Evolutionary conservation across 129 eudicot genomes (phyloP), one percentile per base, ranked within the genome.

Genomic region (Rutidosis leptorrhynchoides): DNA sequence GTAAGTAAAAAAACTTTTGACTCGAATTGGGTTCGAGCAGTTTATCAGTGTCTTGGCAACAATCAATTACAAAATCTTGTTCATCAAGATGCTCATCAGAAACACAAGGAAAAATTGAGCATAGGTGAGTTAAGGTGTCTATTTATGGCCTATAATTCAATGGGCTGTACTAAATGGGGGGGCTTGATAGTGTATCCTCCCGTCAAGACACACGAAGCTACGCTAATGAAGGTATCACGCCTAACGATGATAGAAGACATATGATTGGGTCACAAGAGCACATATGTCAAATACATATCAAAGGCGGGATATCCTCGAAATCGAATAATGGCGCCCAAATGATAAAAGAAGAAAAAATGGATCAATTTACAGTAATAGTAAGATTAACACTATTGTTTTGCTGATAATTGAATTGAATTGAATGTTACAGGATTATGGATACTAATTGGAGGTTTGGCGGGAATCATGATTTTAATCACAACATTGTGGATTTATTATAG

Each of bases 11-110:
- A 73, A 64, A 37, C 77, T 17, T 22, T 29, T 1, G 81, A 85
- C 30, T 46, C 23, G 6, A 70, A 58, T 20, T 76, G 89, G 90
- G 63, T 75, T 58, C 77, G 52, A 23, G 80, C 73, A 8, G 69
- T 88, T 59, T 84, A 75, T 67, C 65, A 69, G 48, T 84, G 89
- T 71, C 87, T 82, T 27, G 81, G 78, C 40, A 72, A 83, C 42
- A 73, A 82, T 54, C 74, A 77, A 49, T 25, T 52, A 0, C 46
- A 70, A 52, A 48, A 66, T 33, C 69, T 58, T 67, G 53, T 70
- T 78, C 80, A 46, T 16, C 80, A 72, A 82, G 81, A 35, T 19
- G 80, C 61, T 78, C 43, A 77, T 53, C 69, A 49, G 37, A 23
- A 24, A 59, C 70, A 78, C 62, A 71, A 54, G 59, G 72, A 51